These are phyloP conservation scores for Schizothecium vesticola DNA, from an alignment of 495 filamentous ascomycete species.

Conservation along the genomic window DNA sequence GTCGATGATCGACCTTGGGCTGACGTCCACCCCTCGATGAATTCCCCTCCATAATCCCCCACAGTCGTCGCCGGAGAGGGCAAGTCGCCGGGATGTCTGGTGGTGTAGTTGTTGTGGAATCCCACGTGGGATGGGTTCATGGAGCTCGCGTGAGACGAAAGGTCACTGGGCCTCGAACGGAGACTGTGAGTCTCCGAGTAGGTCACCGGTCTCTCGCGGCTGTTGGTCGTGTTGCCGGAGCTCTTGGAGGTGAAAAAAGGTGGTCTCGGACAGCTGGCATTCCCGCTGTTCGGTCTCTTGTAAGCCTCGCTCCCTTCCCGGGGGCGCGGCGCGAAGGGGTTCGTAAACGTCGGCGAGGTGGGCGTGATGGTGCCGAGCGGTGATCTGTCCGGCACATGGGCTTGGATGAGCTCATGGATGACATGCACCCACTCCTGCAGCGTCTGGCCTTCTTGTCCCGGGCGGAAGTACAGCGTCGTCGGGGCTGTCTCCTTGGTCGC, in stretches of 20 bases:
- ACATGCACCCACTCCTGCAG: slow-evolving; percentile 44
- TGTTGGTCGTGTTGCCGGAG: slow-evolving; percentile 28
- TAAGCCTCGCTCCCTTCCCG: slow-evolving; percentile 31
- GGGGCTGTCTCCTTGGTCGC: slow-evolving; percentile 38
- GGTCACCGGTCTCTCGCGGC: slow-evolving; percentile 38
- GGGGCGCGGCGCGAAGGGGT: slow-evolving; percentile 36
- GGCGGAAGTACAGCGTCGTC: slow-evolving; percentile 39
- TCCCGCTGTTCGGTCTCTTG: slow-evolving; percentile 28
- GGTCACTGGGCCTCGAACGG: slow-evolving; percentile 48
- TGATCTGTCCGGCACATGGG: slow-evolving; percentile 26
- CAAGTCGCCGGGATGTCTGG: slow-evolving; percentile 42
- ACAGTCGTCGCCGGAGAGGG: slow-evolving; percentile 48
- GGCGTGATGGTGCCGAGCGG: slow-evolving; percentile 41
- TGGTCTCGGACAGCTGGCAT: slow-evolving; percentile 20
- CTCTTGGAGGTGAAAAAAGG: slow-evolving; percentile 30
- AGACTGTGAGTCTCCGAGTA: slow-evolving; percentile 48
- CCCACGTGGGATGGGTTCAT: slow-evolving; percentile 35
- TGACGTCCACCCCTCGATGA: slow-evolving; percentile 53
- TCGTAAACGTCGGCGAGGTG: slow-evolving; percentile 40
- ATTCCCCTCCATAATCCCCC: slow-evolving; percentile 49
- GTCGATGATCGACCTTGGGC: slow-evolving; percentile 52
- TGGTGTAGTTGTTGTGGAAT: slow-evolving; percentile 37
- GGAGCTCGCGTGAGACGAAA: slow-evolving; percentile 49
- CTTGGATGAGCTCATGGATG: slow-evolving; percentile 39
- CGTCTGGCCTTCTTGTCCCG: slow-evolving; percentile 33